Base-by-base conservation (phyloP, 768 basidiomycete genomes). In the Porpolomopsis calyptriformis region DNA sequence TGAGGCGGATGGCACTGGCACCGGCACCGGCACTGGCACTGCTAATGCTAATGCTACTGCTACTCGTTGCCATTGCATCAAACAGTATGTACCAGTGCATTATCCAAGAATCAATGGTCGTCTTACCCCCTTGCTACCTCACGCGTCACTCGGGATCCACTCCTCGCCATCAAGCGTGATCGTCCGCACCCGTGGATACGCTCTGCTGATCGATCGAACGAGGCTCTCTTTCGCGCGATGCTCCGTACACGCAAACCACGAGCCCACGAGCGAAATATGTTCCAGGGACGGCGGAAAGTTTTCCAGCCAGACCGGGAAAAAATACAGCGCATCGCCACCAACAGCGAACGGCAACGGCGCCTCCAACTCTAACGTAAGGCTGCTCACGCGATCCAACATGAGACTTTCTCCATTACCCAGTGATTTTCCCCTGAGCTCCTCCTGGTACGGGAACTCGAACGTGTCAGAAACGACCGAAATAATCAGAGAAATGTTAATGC, bases 11-110 rank as follows among this genome's bases (percentile, higher is more conserved):
- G 29, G 7, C 7, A 31, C 14, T 31, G 29, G 29, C 50, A 23
- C 56, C 58, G 33, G 51, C 55, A 16, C 55, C 55, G 2, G 49
- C 53, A 3, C 58, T 53, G 27, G 45, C 23, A 4, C 39, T 46
- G 18, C 29, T 35, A 14, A 14, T 14, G 29, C 11, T 38, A 26
- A 22, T 16, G 47, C 10, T 35, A 36, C 0, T 38, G 27, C 11
- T 48, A 46, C 31, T 4, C 43, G 20, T 18, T 18, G 7, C 36
- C 12, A 38, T 8, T 18, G 36, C 12, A 8, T 20, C 36, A 16
- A 38, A 6, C 7, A 14, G 9, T 14, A 38, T 18, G 6, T 24
- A 22, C 8, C 12, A 20, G 12, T 19, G 19, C n/a, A n/a, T n/a
- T n/a, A n/a, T n/a, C n/a, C n/a, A n/a, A n/a, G n/a, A n/a, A n/a